Evolutionary conservation across 495 filamentous ascomycete genomes (phyloP), one percentile per base, ranked within the genome.

Genomic region (Xylaria acuta): DNA sequence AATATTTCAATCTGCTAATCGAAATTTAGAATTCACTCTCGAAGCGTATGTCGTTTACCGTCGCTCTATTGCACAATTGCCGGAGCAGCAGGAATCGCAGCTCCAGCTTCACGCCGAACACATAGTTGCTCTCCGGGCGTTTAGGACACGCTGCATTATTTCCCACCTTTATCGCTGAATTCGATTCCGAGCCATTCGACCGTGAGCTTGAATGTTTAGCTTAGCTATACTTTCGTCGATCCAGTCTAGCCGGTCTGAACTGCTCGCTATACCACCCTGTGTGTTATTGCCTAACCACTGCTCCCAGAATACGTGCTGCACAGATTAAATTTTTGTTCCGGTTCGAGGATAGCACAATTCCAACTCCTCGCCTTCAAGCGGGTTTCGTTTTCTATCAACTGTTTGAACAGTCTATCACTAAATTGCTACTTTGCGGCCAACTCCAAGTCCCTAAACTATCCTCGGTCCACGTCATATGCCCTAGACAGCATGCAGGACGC

Each of bases 401-500:
- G 1, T 56, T 7, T 32, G 18, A 56, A 32, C 25, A 32, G 5
- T 18, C 36, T 5, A 30, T 18, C 40, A 72, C 59, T 25, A 56
- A 63, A 66, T 45, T 45, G 51, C 27, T 56, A 67, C 43, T 63
- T 16, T 49, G 71, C 64, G 43, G 40, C n/a, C 2, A 56, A 67
- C 38, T 56, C 22, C 43, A 65, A 41, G 53, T 64, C 9, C 38
- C 56, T 56, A 41, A 51, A 43, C 27, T 32, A 34, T 32, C 34
- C 3, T 53, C 25, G 49, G 56, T 63, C 40, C 34, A 67, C 59
- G 4, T 69, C 64, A 58, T 43, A 45, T 12, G 70, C 20, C 30
- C 56, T 45, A 58, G 36, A 38, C 72, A 75, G n/a, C 63, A 84
- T 84, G 83, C 58, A 74, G 64, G 69, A 67, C n/a, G 43, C 66